Base-by-base conservation (phyloP, 179 eudicot genomes). In the Nepenthes alata region DNA sequence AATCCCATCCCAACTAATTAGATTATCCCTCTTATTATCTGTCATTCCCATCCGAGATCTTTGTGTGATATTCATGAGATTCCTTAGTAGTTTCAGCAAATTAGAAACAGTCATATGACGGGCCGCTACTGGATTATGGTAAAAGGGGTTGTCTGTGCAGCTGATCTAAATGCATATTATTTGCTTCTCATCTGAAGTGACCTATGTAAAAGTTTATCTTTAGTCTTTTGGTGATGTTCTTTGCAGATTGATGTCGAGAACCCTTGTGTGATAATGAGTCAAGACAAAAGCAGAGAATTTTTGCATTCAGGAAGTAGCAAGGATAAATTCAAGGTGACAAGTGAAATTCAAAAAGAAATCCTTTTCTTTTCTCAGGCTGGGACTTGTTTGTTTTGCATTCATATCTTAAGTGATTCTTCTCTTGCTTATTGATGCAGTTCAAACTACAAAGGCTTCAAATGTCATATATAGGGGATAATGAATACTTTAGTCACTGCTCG, bases 281-380 rank as follows among this genome's bases (percentile, higher is more conserved):
- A 94, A 84, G 99, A 94, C 70, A 94, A 94, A 82, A 94, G 99
- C 77, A 76, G 97, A 70, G 99, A 94, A 74, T 94, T 94, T 77
- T 74, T 94, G 67, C 97, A 94, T 83, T 90, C 97, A 1, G 99
- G 99, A 64, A 94, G 78, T 72, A 80, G 80, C 64, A 91, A 81
- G 73, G 99, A 94, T 75, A 94, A 90, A 77, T 90, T 94, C 70
- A 91, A 85, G 95, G 99, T 90, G 61, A 47, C 71, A 48, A 38
- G 15, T 12, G 60, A 14, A 2, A 58, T 38, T 35, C 37, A 10
- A 9, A 65, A 36, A 62, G 3, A 49, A 56, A 15, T 41, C 6
- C 8, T 41, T 4, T 7, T 41, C 45, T 41, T 41, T 41, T 7
- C 8, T 41, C 5, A 41, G 45, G 45, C 45, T 41, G 45, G 25